Conservation (phyloP, 2,329 filamentous ascomycete genomes). For the Dryadomyces quercivorus region DNA sequence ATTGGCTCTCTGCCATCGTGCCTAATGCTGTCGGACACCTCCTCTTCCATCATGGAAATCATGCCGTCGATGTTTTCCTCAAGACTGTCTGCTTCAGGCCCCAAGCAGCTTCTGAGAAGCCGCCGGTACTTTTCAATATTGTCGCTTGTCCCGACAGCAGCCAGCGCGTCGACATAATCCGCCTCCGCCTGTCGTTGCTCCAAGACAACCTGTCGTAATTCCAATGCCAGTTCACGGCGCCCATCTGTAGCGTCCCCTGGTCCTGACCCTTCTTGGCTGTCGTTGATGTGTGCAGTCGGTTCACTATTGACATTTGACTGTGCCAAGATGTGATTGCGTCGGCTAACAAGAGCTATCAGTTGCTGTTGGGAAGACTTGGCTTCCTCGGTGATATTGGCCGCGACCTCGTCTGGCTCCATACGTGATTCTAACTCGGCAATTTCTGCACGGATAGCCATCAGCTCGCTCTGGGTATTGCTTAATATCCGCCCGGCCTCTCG, state of each 20-base stretch:
- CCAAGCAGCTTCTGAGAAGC: conserved; percentile 56
- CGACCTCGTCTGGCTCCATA: conserved; percentile 42
- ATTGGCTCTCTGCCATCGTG: conserved; percentile 6
- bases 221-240: conserved; percentile 43
- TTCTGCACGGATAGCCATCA: conserved; percentile 46
- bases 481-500: conserved; percentile 55
- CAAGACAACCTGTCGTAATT: conserved; percentile 42
- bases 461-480: conserved; percentile 54
- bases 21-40: conserved; percentile 31
- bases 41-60: conserved; percentile 52
- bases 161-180: conserved; percentile 57
- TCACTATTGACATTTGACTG: conserved; percentile 39
- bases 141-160: conserved; percentile 57
- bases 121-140: conserved; percentile 62
- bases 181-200: conserved; percentile 51
- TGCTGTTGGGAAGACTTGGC: conserved; percentile 30
- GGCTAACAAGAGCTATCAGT: conserved; percentile 22
- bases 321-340: conserved; percentile 40
- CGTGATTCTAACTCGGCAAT: conserved; percentile 43
- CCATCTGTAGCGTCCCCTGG: conserved; percentile 30
- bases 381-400: conserved; percentile 37
- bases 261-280: conserved; percentile 21
- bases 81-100: conserved; percentile 55
- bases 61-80: conserved; percentile 51
- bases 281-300: conserved; percentile 33